phyloP scores from a whole-genome alignment of 768 basidiomycete species.

The Sistotremastrum suecicum region DNA sequence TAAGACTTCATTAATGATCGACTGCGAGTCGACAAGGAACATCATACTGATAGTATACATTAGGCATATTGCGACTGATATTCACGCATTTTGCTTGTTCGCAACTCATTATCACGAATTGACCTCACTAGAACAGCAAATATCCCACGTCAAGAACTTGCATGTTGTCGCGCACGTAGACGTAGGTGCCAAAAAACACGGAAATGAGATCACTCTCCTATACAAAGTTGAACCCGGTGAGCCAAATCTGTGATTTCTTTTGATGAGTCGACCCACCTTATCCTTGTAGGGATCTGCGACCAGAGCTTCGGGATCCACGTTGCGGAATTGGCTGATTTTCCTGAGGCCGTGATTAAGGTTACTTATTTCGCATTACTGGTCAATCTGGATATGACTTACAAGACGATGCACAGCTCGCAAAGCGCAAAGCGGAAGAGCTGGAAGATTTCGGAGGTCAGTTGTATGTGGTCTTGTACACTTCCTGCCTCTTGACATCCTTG shows the following conservation, averaged over 20 bases:
- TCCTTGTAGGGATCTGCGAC: conserved; percentile 63
- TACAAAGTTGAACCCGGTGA: conserved; percentile 69
- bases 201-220: conserved; percentile 68
- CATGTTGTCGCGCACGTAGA: conserved; percentile 90
- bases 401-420: conserved; percentile 48
- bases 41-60: not conserved
- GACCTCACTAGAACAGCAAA: conserved; percentile 78
- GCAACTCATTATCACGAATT: conserved; percentile 98
- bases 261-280: not conserved
- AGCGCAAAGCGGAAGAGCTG: conserved; percentile 80
- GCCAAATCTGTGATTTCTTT: not conserved
- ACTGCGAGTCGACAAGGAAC: not conserved
- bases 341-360: conserved; percentile 83
- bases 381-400: not conserved
- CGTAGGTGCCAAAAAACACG: conserved; percentile 22
- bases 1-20: conserved; percentile 20
- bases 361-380: conserved; percentile 5
- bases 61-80: conserved; percentile 86
- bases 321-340: conserved; percentile 94
- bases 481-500: conserved; percentile 12
- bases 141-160: conserved; percentile 80
- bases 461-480: conserved; percentile 6
- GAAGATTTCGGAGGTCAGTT: conserved; percentile 57
- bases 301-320: conserved; percentile 99
- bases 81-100: conserved; percentile 89